phyloP scores from a whole-genome alignment of 495 filamentous ascomycete genomes.

The Chlorociboria aeruginascens region DNA sequence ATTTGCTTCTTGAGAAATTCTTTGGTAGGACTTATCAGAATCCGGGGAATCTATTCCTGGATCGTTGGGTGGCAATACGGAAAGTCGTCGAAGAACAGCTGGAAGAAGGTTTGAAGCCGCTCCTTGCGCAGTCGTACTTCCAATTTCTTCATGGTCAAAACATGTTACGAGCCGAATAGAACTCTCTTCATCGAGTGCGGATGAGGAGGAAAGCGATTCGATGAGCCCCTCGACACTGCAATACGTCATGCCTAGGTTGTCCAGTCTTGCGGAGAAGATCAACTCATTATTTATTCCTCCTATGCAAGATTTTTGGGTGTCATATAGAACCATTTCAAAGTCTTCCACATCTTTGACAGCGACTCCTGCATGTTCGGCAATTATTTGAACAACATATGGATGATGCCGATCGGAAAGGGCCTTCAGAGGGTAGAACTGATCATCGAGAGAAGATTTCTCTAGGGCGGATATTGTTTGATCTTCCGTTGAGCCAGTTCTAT shows the following conservation, averaged over 20 bases:
- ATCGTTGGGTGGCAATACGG: slow-evolving; percentile 48
- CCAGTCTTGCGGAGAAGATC: slow-evolving; percentile 83
- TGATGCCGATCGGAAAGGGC: slow-evolving; percentile 77
- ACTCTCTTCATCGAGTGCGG: slow-evolving; percentile 57
- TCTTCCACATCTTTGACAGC: slow-evolving; percentile 64
- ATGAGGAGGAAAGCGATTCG: slow-evolving; percentile 50
- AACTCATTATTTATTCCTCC: slow-evolving; percentile 90
- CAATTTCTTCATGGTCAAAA: slow-evolving; percentile 98
- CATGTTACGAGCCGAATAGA: slow-evolving; percentile 80
- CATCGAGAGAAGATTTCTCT: slow-evolving; percentile 29
- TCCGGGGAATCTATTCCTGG: slow-evolving; percentile 18
- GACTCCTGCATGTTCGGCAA: slow-evolving; percentile 69
- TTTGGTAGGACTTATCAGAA: slow-evolving; percentile 38
- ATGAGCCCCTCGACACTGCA: slow-evolving; percentile 76
- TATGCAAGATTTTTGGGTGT: slow-evolving; percentile 80
- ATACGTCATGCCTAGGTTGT: slow-evolving; percentile 93
- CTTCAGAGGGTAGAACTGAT: slow-evolving; percentile 56
- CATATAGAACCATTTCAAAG: slow-evolving; percentile 92
- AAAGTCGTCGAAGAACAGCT: slow-evolving; percentile 76
- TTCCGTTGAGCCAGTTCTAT: slow-evolving; percentile 41
- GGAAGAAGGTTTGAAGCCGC: slow-evolving; percentile 89
- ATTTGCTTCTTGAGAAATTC: slow-evolving; percentile 35
- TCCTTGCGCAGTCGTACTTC: slow-evolving; percentile 81
- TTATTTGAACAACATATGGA: slow-evolving; percentile 67
- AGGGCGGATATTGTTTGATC: slow-evolving; percentile 24